phyloP scores from a whole-genome alignment of 139 green algal species.

The Auxenochlorella protothecoides region DNA sequence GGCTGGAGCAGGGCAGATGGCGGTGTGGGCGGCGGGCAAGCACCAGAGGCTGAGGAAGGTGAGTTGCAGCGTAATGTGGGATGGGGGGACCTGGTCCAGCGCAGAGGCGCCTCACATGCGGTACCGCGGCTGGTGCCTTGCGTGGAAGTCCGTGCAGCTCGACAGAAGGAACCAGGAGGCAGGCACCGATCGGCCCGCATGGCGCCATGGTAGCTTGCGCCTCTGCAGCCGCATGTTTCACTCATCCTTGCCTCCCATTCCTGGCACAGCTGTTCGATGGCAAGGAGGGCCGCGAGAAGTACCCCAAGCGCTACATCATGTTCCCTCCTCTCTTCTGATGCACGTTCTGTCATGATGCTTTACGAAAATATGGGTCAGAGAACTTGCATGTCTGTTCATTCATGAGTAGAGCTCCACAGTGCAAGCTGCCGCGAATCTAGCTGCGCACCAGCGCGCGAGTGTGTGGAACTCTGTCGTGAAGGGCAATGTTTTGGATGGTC shows the following conservation, averaged over 20 bases:
- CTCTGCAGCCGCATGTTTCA: slow-evolving; percentile 1
- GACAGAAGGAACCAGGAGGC: too few species aligned
- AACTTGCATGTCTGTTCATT: not conserved
- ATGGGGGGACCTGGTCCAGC: not conserved
- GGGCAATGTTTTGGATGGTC: not conserved
- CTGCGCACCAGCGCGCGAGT: not conserved
- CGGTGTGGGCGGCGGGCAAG: slow-evolving; percentile 82
- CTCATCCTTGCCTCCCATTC: not conserved
- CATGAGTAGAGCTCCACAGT: not conserved
- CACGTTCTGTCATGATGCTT: not conserved
- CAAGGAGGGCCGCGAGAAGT: slow-evolving; percentile 78
- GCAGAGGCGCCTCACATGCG: too few species aligned
- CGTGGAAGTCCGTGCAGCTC: not conserved
- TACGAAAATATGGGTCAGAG: not conserved
- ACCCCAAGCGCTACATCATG: slow-evolving; percentile 84
- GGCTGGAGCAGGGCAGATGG: slow-evolving; percentile 73
- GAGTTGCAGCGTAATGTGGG: not conserved
- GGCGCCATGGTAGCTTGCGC: not conserved
- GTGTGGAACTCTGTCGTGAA: not conserved
- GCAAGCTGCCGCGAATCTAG: not conserved
- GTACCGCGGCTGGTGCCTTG: not conserved
- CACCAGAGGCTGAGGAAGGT: slow-evolving; percentile 82
- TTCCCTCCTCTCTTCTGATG: slow-evolving; percentile 79
- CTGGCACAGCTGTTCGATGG: slow-evolving; percentile 82
- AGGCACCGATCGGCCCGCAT: too few species aligned